Conservation (phyloP, 2,329 filamentous ascomycete species). For the Rutstroemia sp. region DNA sequence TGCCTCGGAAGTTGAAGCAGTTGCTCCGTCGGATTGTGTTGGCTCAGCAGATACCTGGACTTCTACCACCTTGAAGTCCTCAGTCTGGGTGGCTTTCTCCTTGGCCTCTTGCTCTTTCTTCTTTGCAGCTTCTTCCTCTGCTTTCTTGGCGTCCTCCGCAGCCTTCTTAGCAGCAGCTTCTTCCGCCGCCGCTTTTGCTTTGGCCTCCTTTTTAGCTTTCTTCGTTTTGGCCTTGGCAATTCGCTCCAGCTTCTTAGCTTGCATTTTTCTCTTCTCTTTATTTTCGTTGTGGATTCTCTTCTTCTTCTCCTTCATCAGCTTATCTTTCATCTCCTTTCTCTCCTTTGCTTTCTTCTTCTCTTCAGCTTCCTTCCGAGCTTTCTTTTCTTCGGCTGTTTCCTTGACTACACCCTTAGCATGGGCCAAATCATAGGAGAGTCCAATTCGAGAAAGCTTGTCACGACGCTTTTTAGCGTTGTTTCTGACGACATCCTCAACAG, state of each 20-base stretch:
- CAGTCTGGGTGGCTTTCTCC: slow-evolving; percentile 5
- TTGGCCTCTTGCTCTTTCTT: slow-evolving; percentile 4
- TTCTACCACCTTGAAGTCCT: not conserved
- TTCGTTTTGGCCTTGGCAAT: slow-evolving; percentile 14
- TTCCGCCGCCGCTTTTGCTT: slow-evolving; percentile 11
- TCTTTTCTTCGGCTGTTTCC: slow-evolving; percentile 36
- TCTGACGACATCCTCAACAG: slow-evolving; percentile 40
- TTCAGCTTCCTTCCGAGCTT: slow-evolving; percentile 38
- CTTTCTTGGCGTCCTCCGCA: not conserved
- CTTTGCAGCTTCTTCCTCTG: not conserved
- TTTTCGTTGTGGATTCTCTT: slow-evolving; percentile 16
- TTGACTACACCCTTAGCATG: slow-evolving; percentile 49
- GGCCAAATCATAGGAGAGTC: slow-evolving; percentile 52
- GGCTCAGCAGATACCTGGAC: too few relatives aligned
- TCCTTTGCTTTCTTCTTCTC: slow-evolving; percentile 34
- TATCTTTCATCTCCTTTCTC: slow-evolving; percentile 34
- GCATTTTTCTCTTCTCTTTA: slow-evolving; percentile 11
- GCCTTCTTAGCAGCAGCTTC: slow-evolving; percentile 2
- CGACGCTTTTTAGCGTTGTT: slow-evolving; percentile 29
- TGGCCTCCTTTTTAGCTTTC: slow-evolving; percentile 10
- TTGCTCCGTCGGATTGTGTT: too few relatives aligned
- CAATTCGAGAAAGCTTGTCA: slow-evolving; percentile 53
- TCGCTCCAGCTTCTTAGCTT: slow-evolving; percentile 7
- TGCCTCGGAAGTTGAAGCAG: too few relatives aligned
- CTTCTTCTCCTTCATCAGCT: slow-evolving; percentile 24